Conservation (phyloP, 345 rosid species). For the Ceriops decandra region DNA sequence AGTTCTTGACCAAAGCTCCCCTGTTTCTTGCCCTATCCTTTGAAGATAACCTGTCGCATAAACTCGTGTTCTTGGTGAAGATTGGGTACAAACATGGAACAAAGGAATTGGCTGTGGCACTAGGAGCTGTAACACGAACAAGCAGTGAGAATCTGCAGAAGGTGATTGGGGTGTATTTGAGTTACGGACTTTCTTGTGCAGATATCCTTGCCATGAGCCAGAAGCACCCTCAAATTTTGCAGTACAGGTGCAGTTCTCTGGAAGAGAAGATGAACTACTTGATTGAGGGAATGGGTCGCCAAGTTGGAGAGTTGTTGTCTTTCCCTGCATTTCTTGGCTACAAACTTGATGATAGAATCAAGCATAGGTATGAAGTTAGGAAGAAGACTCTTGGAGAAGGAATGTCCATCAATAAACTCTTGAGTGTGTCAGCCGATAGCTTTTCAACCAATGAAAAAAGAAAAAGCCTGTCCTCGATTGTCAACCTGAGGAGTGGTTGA, state of each 20-base stretch:
- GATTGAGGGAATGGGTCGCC: constrained; percentile 69
- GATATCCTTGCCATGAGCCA: constrained; percentile 67
- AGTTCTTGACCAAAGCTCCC: constrained; percentile 67
- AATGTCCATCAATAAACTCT: constrained; percentile 66
- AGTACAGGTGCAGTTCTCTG: constrained; percentile 50
- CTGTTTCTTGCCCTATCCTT: constrained; percentile 61
- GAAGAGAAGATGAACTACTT: constrained; percentile 72
- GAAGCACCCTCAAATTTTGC: constrained; percentile 76
- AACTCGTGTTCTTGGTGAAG: constrained; percentile 67
- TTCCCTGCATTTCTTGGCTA: constrained; percentile 85
- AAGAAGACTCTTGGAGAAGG: constrained; percentile 50
- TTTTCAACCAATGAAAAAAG: constrained; percentile 31
- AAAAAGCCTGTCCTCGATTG: constrained; percentile 14
- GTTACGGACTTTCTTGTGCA: constrained; percentile 49
- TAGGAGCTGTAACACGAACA: constrained; percentile 78
- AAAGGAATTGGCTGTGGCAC: constrained; percentile 54
- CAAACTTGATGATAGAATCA: constrained; percentile 74
- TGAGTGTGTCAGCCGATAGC: constrained; percentile 54
- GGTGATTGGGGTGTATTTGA: constrained; percentile 57
- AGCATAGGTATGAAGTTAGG: constrained; percentile 61
- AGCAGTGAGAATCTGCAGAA: constrained; percentile 73
- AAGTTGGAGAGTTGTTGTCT: constrained; percentile 59
- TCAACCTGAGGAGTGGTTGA: no score
- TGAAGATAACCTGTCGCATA: constrained; percentile 46
- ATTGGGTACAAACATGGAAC: constrained; percentile 55